Base-by-base conservation (phyloP, 1,284 basidiomycete genomes). In the Tranzscheliella williamsii region DNA sequence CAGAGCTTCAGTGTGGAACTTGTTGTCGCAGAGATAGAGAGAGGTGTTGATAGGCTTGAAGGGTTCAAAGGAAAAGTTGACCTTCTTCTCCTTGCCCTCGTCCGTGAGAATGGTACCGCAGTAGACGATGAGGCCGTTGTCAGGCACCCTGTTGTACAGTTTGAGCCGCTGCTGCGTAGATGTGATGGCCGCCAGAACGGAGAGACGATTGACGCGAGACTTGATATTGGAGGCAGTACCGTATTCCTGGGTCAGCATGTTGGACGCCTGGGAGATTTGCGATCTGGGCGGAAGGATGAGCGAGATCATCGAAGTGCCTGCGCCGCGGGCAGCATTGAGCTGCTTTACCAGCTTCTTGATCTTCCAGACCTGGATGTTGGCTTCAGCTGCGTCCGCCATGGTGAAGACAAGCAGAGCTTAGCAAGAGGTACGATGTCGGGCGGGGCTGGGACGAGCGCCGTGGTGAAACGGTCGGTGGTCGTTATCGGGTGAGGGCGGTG, bases 261-360 rank as follows among this genome's bases (percentile, higher is more conserved):
- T 88, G 42, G 87, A 87, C 53, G 89, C 87, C 68, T 93, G 88
- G 38, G 93, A 93, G 78, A 98, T 90, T 85, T 97, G 94, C 79
- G 95, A 91, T 85, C 43, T 90, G 43, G 94, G 93, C 20, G 93
- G 93, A 51, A 96, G 85, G 79, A 98, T 94, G 71, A 98, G 84
- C 79, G 89, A 91, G 83, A 99, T 98, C 94, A 98, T 98, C 73
- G 91, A 95, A 50, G 94, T 98, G 67, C 94, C 94, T 65, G 94
- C 94, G 27, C 75, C 75, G 18, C 75, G 72, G 42, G 75, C 75
- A 33, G 56, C 61, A 46, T 76, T 65, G 34, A 77, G 70, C 45
- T 66, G 70, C 55, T 75, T 76, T 44, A 78, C 73, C 55, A 76
- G 90, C 84, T 96, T 97, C 83, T 95, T 93, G 82, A 96, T 88